Conservation (phyloP, 2,329 filamentous ascomycete species). For the Thielaviopsis punctulata region DNA sequence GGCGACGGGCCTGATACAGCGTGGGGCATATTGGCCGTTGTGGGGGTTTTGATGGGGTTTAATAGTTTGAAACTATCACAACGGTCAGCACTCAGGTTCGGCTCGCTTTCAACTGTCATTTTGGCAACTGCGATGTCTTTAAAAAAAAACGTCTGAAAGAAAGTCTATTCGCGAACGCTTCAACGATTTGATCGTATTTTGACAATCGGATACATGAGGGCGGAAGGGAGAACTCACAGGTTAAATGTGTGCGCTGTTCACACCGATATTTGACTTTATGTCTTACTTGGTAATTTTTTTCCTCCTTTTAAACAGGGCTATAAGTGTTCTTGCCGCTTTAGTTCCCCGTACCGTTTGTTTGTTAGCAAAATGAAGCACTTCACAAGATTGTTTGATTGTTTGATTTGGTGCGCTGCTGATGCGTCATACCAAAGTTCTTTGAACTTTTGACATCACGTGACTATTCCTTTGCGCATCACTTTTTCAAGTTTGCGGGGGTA, state of each 20-base stretch:
- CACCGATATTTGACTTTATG: neutral
- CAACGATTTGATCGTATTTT: neutral
- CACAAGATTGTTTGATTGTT: too few relatives aligned
- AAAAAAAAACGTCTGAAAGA: neutral
- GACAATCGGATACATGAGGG: neutral
- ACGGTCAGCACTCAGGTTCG: neutral
- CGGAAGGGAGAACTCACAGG: neutral
- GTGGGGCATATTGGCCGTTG: constrained; percentile 46
- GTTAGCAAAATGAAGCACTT: too few relatives aligned
- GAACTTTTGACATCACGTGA: neutral
- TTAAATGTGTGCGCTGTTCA: neutral
- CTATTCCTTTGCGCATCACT: neutral
- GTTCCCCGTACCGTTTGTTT: too few relatives aligned
- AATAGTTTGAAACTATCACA: neutral
- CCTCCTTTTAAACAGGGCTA: too few relatives aligned
- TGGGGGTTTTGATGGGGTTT: neutral
- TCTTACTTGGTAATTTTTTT: too few relatives aligned
- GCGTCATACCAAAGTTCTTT: neutral
- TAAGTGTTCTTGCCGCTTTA: too few relatives aligned
- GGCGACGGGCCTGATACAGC: constrained; percentile 54
- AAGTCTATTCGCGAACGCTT: neutral
- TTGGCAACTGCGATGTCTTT: neutral
- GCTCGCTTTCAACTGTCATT: neutral
- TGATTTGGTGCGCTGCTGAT: neutral
- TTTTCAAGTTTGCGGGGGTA: neutral